phyloP scores from a whole-genome alignment of 2,329 filamentous ascomycete genomes.

The Xylaria multiplex region DNA sequence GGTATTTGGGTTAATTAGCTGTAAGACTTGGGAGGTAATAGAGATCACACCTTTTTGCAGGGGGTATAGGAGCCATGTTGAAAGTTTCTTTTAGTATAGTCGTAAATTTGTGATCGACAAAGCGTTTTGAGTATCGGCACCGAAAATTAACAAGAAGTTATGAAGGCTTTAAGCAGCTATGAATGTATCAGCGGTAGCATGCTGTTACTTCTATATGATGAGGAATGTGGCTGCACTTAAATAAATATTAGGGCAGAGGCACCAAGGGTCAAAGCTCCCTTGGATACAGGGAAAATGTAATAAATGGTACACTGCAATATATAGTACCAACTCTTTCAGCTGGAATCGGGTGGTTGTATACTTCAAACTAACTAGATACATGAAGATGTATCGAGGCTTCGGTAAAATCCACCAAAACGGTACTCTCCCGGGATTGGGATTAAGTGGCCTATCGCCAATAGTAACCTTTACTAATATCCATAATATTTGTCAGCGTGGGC shows the following conservation, averaged over 20 bases:
- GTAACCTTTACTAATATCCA: background rate
- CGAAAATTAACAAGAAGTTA: background rate
- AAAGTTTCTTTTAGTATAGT: background rate
- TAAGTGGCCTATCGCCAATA: background rate
- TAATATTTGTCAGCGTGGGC: background rate
- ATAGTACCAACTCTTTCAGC: background rate
- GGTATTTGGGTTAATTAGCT: background rate
- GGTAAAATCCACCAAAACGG: too few relatives aligned
- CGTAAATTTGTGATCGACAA: background rate
- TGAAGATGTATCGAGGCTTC: background rate
- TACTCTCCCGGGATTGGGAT: background rate
- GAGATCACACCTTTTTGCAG: background rate
- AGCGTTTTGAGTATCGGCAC: background rate
- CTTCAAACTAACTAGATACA: background rate
- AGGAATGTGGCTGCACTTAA: background rate
- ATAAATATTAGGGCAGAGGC: background rate
- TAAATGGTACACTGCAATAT: background rate
- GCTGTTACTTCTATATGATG: background rate
- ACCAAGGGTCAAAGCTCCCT: background rate
- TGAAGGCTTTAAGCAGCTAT: background rate
- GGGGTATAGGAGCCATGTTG: constrained; percentile 10
- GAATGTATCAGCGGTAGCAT: background rate
- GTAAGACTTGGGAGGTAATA: background rate
- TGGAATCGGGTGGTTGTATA: background rate
- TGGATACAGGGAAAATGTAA: too few relatives aligned